phyloP scores from a whole-genome alignment of 2,329 filamentous ascomycete genomes.

The Colletotrichum scovillei region DNA sequence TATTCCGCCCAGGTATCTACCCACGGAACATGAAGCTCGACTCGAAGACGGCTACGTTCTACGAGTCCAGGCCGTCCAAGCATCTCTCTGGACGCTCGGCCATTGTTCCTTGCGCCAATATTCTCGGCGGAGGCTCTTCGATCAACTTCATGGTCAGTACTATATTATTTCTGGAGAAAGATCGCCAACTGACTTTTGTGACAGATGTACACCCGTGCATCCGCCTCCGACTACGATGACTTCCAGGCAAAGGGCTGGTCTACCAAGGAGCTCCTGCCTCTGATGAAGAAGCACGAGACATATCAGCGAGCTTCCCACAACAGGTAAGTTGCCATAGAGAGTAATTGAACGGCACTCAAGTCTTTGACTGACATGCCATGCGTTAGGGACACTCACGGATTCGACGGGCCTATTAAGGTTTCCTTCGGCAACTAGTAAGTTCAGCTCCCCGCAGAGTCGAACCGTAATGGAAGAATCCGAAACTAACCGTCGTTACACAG shows the following conservation, averaged over 20 bases:
- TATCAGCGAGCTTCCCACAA: conserved; percentile 76
- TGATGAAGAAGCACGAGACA: conserved; percentile 86
- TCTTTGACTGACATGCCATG: background rate
- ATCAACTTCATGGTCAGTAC: conserved; percentile 79
- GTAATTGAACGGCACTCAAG: background rate
- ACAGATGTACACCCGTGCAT: conserved; percentile 79
- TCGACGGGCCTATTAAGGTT: conserved; percentile 84
- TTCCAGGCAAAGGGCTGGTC: conserved; percentile 85
- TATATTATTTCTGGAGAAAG: background rate
- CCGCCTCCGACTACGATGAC: conserved; percentile 80
- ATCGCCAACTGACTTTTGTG: conserved; percentile 29
- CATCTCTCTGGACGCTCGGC: conserved; percentile 78
- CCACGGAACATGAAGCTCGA: conserved; percentile 83
- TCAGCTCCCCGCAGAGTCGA: background rate
- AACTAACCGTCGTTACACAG: conserved; percentile 40
- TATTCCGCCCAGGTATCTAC: conserved; percentile 80
- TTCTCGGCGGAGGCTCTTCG: conserved; percentile 78
- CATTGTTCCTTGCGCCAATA: conserved; percentile 79
- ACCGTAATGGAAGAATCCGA: background rate
- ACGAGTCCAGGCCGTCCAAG: conserved; percentile 80
- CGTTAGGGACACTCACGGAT: conserved; percentile 74
- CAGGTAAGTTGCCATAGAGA: conserved; percentile 46
- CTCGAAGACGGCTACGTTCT: conserved; percentile 85
- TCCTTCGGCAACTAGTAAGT: conserved; percentile 78
- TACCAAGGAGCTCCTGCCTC: conserved; percentile 78